Evolutionary conservation across 768 basidiomycete genomes (phyloP).

Genomic region (button mushroom (Agaricus bisporus)): DNA sequence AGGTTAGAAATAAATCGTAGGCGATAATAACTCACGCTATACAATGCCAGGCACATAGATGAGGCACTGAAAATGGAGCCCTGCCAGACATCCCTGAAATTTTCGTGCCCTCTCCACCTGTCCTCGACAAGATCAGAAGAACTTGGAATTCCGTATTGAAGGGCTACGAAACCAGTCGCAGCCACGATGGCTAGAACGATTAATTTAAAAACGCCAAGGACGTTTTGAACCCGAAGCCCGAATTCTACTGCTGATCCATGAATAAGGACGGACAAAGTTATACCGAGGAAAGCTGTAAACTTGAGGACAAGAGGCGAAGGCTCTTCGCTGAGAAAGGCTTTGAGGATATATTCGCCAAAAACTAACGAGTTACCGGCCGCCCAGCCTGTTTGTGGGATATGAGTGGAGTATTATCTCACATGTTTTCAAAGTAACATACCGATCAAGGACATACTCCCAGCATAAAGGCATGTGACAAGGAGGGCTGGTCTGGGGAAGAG

Average conservation of each 20-base stretch:
- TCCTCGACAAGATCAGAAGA: slow-evolving; percentile 23
- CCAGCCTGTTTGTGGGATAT: slow-evolving; percentile 21
- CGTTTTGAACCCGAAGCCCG: slow-evolving; percentile 58
- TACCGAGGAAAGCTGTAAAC: slow-evolving; percentile 28
- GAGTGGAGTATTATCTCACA: not conserved
- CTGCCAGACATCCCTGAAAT: slow-evolving; percentile 29
- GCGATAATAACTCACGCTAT: slow-evolving; percentile 29
- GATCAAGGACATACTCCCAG: slow-evolving; percentile 45
- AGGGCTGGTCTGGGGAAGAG: slow-evolving; percentile 51
- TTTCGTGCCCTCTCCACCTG: slow-evolving; percentile 22
- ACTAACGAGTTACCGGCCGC: slow-evolving; percentile 43
- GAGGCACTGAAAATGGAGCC: slow-evolving; percentile 42
- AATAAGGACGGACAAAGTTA: slow-evolving; percentile 30
- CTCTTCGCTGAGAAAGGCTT: slow-evolving; percentile 17
- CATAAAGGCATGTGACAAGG: slow-evolving; percentile 50
- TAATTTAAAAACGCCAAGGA: slow-evolving; percentile 55
- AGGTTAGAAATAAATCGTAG: not conserved
- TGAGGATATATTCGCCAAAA: slow-evolving; percentile 50
- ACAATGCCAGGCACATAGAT: slow-evolving; percentile 50
- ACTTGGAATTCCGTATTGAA: slow-evolving; percentile 25
- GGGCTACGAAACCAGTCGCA: slow-evolving; percentile 40
- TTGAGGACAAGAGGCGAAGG: slow-evolving; percentile 22
- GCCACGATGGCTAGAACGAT: slow-evolving; percentile 40
- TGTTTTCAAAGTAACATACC: slow-evolving; percentile 17
- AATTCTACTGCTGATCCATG: slow-evolving; percentile 41